Base-by-base conservation (phyloP, 2,329 filamentous ascomycete species). In the Aspergillus terreus region DNA sequence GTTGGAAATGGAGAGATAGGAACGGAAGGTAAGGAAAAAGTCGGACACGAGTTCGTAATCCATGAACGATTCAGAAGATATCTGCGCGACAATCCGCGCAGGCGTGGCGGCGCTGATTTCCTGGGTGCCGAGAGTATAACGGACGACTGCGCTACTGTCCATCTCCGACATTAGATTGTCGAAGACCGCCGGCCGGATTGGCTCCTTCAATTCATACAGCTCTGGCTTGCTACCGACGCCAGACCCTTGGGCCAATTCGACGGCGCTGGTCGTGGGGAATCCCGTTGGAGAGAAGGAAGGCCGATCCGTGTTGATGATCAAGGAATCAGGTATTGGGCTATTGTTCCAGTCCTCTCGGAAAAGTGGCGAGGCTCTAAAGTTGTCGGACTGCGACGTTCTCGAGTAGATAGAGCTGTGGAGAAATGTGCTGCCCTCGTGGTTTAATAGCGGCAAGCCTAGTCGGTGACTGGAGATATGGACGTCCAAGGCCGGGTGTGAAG, bases 21-120 rank as follows among this genome's bases (percentile, higher is more conserved):
- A 82, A 45, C 94, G 88, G 65, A 90, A 99, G 0, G 94, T 97
- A 19, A 99, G 82, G 65, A 99, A 99, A 72, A 99, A 99, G 70
- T 99, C 94, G 1, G 94, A 97, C 4, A 99, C 83, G 4, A 99
- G 80, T 64, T 97, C 92, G 68, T 99, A 99, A 69, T 99, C 92
- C 64, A 99, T 83, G 67, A 97, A 96, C 46, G 85, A 91, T 14
- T 94, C 90, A 0, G 94, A 97, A 0, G 94, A 97, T 57, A 99
- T 96, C 72, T 99, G 92, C 11, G 92, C 92, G 46, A 99, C 89
- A 35, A 99, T 83, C 11, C 94, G 86, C 3, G 92, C 86, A 1
- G 92, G 91, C 0, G 91, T 96, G 12, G 94, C 94, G 32, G 94
- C 94, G 27, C 86, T 86, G 17, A 99, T 92, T 40, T 90, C 82